Base-by-base conservation (phyloP, 257 asterid genomes). In the Fraxinus americana region DNA sequence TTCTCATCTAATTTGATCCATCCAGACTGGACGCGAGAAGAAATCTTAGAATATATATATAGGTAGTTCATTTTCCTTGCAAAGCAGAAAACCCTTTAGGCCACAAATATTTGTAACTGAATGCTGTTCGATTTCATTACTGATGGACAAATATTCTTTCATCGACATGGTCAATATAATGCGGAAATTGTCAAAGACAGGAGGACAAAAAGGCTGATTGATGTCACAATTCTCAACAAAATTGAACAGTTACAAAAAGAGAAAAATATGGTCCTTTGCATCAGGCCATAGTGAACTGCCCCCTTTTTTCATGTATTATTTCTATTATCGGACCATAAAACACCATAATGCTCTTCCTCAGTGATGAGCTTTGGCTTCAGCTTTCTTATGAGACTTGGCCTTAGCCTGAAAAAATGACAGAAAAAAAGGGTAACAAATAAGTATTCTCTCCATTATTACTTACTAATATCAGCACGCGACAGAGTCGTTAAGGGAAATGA, bases 381-480 rank as follows among this genome's bases (percentile, higher is more conserved):
- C 90, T 77, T 91, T 90, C 92, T 88, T 83, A 16, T 85, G 94
- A 65, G 94, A 90, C 88, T 92, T 92, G 76, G 89, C 91, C 80
- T 88, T 85, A 1, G 85, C 88, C 88, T 87, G 89, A 59, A 63
- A 38, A 79, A 77, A 73, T 50, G 41, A 76, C 19, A 67, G 7
- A n/a, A 70, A n/a, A n/a, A 73, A 41, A 57, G 27, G 16, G 14
- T 13, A 16, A 25, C 36, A 12, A 4, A 67, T 48, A 21, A 72
- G 71, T 19, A 59, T 30, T 43, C 21, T 45, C 69, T 27, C 14
- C 67, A 2, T 4, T 7, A 2, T 9, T n/a, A 61, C 21, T 23
- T 9, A 1, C 30, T 7, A 59, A 52, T 52, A 1, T 52, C 7
- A 19, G 7, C 1, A 4, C 21, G 16, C 1, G 1, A 13, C 17